phyloP scores from a whole-genome alignment of 192 early-diverging fungal genomes.

The Gigaspora rosea region DNA sequence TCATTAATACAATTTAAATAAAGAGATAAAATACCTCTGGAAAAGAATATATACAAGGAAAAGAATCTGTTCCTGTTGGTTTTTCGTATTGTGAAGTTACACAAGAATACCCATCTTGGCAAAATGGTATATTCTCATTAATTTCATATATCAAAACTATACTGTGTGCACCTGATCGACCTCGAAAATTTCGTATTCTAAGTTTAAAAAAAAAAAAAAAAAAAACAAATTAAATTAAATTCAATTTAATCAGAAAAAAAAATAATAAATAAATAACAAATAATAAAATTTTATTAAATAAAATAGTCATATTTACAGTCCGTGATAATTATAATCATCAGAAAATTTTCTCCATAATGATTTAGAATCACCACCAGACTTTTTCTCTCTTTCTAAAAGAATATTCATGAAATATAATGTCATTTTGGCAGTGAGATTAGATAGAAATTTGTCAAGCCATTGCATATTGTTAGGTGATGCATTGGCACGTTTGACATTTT shows the following conservation, averaged over 20 bases:
- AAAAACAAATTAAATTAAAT: not conserved
- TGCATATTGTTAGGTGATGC: constrained; percentile 40
- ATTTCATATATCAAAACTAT: constrained; percentile 48
- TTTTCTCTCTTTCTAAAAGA: constrained; percentile 41
- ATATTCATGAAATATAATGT: constrained; percentile 49
- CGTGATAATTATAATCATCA: constrained; percentile 40
- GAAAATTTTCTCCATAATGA: constrained; percentile 43
- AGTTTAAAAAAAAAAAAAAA: too few relatives aligned
- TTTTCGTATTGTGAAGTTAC: constrained; percentile 37
- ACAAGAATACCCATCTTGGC: constrained; percentile 43
- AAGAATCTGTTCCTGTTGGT: constrained; percentile 47
- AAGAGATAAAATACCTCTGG: constrained; percentile 36
- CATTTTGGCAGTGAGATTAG: constrained; percentile 46
- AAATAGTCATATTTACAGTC: constrained; percentile 26
- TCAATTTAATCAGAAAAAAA: too few relatives aligned
- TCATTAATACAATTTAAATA: not conserved
- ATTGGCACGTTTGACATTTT: constrained; percentile 36
- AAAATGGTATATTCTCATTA: constrained; percentile 36
- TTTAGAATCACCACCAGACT: constrained; percentile 35
- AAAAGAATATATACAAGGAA: constrained; percentile 48
- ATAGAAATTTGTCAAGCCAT: constrained; percentile 39
- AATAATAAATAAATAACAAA: not conserved
- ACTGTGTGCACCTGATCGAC: constrained; percentile 34
- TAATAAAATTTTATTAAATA: not conserved
- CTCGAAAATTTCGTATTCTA: constrained; percentile 42